These are phyloP conservation scores for Phylloporus arenicola DNA, from an alignment of 768 basidiomycete genomes.

Conservation along the genomic window DNA sequence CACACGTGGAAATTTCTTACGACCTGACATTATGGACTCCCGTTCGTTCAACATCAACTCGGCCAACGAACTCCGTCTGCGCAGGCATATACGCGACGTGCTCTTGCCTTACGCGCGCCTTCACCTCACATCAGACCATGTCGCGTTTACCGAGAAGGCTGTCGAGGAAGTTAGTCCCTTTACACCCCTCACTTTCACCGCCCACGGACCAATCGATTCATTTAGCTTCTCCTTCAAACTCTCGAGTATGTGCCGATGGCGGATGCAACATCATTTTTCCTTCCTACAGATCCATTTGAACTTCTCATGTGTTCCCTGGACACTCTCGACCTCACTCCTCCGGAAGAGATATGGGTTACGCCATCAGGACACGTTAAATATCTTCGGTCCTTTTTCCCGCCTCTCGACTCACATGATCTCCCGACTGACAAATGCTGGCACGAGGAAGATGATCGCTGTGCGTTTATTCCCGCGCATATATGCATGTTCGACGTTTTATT, in stretches of 20 bases:
- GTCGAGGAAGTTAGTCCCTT: conserved; percentile 38
- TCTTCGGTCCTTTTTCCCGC: conserved; percentile 16
- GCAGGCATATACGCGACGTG: conserved; percentile 47
- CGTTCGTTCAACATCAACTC: conserved; percentile 16
- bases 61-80: conserved; percentile 20
- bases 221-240: conserved; percentile 39
- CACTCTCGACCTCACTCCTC: conserved; percentile 31
- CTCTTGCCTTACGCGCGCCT: conserved; percentile 48
- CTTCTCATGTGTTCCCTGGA: conserved; percentile 33
- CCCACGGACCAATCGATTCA: neutral
- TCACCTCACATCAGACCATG: conserved; percentile 53
- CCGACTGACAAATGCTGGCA: conserved; percentile 37
- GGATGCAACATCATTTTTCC: conserved; percentile 46
- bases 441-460: conserved; percentile 31
- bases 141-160: conserved; percentile 46
- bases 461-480: conserved; percentile 20
- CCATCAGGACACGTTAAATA: conserved; percentile 17
- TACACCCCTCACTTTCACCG: neutral
- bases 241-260: conserved; percentile 41
- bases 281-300: conserved; percentile 54
- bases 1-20: neutral
- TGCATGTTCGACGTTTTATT: neutral
- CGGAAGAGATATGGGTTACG: conserved; percentile 41
- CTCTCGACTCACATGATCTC: conserved; percentile 19
- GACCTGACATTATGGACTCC: conserved; percentile 9